phyloP scores from a whole-genome alignment of 306 rosid species.

The Sicyos baderoa region DNA sequence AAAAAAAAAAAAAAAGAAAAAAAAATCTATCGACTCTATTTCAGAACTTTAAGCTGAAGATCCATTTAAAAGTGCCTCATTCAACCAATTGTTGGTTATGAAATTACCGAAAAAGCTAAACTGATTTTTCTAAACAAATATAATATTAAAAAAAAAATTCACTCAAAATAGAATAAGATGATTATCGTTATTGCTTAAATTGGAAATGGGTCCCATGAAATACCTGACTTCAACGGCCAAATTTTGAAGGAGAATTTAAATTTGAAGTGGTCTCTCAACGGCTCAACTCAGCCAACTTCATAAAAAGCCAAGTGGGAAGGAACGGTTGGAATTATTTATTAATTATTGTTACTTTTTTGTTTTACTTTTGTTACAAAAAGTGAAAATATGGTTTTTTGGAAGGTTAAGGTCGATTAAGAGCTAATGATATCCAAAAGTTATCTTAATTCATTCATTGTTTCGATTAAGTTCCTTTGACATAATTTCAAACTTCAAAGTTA shows the following conservation, averaged over 20 bases:
- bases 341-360: not conserved
- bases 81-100: not conserved
- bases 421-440: too few species aligned
- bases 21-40: too few species aligned
- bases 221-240: constrained; percentile 12
- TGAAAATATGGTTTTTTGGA: too few species aligned
- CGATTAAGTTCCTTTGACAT: too few species aligned
- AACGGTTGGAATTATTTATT: not conserved
- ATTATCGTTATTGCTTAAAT: not conserved
- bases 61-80: too few species aligned
- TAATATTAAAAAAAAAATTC: not conserved
- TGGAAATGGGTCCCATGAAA: not conserved
- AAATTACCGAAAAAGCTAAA: not conserved
- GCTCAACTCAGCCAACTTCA: not conserved
- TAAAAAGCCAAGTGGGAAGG: not conserved
- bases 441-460: too few species aligned
- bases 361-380: not conserved
- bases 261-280: not conserved
- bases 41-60: too few species aligned
- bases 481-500: too few species aligned
- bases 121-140: not conserved
- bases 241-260: not conserved
- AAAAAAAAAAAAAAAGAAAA: too few species aligned
- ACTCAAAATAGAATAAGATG: not conserved
- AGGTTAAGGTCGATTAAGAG: too few species aligned